Base-by-base conservation (phyloP, 2,329 filamentous ascomycete genomes). In the Monosporascus cannonballus region DNA sequence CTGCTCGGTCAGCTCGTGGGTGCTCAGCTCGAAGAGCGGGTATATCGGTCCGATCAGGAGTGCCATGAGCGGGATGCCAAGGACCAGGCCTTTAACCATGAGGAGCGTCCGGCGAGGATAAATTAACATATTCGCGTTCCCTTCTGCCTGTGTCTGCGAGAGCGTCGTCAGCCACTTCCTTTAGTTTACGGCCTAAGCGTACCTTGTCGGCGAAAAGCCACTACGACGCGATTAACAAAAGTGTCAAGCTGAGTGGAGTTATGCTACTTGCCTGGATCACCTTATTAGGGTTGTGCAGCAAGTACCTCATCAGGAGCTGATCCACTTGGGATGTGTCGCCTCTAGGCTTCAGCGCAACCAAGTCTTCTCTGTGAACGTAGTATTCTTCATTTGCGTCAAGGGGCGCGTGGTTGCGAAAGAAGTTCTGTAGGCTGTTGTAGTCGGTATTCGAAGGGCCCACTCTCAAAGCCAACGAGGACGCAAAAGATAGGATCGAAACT, bases 1-100 rank as follows among this genome's bases (percentile, higher is more conserved):
- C 2, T 18, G 8, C 11, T 17, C 41, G 6, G 56, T 56, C 18
- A 56, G 52, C 5, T 53, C 51, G 9, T 51, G 42, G 24, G 52
- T 51, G 39, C 52, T 55, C n/a, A 58, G 24, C 18, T 11, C 15
- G 24, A 56, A 58, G 5, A 58, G 25, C 1, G 56, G 56, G 22
- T 51, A 54, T 14, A 56, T 53, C 3, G 56, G 56, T 18, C 39
- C 20, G 6, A 56, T 27, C 11, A 56, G 51, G 15, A 58, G 25
- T 3, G 39, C 5, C 3, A 56, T 45, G 2, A 58, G 37, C 3
- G 51, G 24, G 0, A 55, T 14, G 4, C 51, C 44, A 8, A 58
- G 42, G 14, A 55, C n/a, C 3, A 50, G 2, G 3, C 38, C 46
- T 20, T 37, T 50, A 6, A 30, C 24, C 2, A 51, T 6, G 20